These are phyloP conservation scores for Penicillium nucicola DNA, from an alignment of 495 filamentous ascomycete genomes.

Conservation along the genomic window DNA sequence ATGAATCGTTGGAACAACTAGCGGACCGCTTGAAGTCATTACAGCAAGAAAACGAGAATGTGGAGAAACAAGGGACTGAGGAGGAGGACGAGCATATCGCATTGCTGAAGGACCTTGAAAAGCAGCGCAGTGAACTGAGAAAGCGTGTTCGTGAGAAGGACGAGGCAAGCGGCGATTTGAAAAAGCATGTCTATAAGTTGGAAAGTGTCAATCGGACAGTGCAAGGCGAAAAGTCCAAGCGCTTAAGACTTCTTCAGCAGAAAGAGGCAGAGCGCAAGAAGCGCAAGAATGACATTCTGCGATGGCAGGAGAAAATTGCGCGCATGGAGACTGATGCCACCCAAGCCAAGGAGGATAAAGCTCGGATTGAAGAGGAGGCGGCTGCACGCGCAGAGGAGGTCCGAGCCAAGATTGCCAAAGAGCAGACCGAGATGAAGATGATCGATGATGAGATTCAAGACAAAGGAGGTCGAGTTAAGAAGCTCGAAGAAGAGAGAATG, in stretches of 20 bases:
- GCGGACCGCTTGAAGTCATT: constrained; percentile 69
- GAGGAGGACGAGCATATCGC: constrained; percentile 72
- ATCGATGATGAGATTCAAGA: constrained; percentile 63
- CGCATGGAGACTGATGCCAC: constrained; percentile 48
- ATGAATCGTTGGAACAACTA: constrained; percentile 52
- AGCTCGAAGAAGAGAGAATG: constrained; percentile 57
- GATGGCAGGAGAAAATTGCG: constrained; percentile 54
- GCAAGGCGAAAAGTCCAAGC: constrained; percentile 72
- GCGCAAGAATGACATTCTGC: constrained; percentile 55
- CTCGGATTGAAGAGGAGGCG: constrained; percentile 39
- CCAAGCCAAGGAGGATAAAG: constrained; percentile 46
- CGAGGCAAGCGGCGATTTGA: constrained; percentile 75
- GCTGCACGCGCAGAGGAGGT: constrained; percentile 47
- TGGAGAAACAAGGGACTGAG: constrained; percentile 58
- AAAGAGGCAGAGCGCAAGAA: constrained; percentile 62
- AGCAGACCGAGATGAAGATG: constrained; percentile 49
- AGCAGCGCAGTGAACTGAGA: constrained; percentile 69
- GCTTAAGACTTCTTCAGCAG: constrained; percentile 63
- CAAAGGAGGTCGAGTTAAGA: constrained; percentile 59
- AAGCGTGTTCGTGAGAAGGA: constrained; percentile 80
- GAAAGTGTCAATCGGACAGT: constrained; percentile 83
- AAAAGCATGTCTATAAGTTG: constrained; percentile 72
- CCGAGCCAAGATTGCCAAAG: constrained; percentile 49
- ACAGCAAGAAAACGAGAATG: constrained; percentile 71
- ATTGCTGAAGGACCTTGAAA: constrained; percentile 54